Conservation (phyloP, 352 stramenopile genomes). For the Pelagophyceae sp. region DNA sequence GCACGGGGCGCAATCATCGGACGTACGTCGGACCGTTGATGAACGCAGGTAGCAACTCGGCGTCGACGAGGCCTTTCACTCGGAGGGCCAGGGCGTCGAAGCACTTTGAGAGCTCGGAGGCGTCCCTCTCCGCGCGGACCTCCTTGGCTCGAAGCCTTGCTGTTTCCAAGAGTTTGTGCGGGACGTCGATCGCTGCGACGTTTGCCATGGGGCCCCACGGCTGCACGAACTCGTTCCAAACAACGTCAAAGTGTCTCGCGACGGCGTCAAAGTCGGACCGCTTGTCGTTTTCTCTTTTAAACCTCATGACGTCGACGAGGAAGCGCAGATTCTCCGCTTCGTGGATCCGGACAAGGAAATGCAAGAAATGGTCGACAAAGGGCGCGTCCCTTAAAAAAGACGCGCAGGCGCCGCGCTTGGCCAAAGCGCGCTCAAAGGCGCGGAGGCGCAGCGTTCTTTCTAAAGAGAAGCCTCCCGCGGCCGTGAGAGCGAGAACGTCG, state of each 20-base stretch:
- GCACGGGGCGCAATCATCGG: too few species aligned
- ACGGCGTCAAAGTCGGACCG: not conserved
- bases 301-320: conserved; percentile 10
- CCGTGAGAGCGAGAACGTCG: not conserved
- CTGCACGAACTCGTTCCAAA: conserved; percentile 1
- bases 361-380: conserved; percentile 2
- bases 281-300: not conserved
- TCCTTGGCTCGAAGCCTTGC: not conserved
- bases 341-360: not conserved
- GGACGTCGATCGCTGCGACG: not conserved
- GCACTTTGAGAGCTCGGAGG: not conserved
- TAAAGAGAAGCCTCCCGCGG: not conserved
- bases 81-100: not conserved
- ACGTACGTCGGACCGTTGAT: not conserved
- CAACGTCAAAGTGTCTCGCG: not conserved
- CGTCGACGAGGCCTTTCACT: not conserved
- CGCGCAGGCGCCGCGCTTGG: not conserved
- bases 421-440: conserved; percentile 1
- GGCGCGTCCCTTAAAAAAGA: not conserved
- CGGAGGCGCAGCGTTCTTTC: conserved; percentile 3
- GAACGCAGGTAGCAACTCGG: not conserved
- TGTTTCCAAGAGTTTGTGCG: not conserved
- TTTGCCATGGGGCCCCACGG: conserved; percentile 3
- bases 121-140: not conserved
- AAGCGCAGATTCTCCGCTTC: not conserved